Base-by-base conservation (phyloP, 495 filamentous ascomycete species). In the Hypoxylon trugodes region DNA sequence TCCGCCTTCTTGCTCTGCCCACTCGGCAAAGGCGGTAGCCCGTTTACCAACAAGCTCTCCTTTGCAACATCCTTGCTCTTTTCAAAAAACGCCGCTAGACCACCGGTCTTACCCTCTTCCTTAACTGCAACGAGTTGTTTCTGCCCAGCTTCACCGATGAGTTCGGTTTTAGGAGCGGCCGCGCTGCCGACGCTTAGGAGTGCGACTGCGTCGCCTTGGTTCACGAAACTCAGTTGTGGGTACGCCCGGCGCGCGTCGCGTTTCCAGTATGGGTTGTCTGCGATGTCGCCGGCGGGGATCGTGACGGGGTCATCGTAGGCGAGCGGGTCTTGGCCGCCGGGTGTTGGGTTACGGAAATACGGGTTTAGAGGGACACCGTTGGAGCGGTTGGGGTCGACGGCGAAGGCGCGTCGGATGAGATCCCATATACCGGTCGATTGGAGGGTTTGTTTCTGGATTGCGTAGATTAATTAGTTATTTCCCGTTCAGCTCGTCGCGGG, bases 181-280 rank as follows among this genome's bases (percentile, higher is more conserved):
- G 86, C 86, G 75, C 87, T 96, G 26, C 96, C 95, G 9, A 98
- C 90, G 18, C 82, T 89, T 59, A 98, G 81, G 59, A 98, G 85
- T 3, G 87, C 88, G 16, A 94, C 94, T 19, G 91, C 88, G 79
- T 98, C 90, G 13, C 84, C 87, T 79, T 97, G 95, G 41, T 78
- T 88, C 49, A 98, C 86, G 26, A 89, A 85, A 67, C 89, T 92
- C 40, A 90, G 81, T 53, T 82, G 82, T n/a, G 96, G 90, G 79
- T 98, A 98, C 69, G 82, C 85, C 69, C 96, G 87, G 43, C 95
- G 89, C 48, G 80, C 76, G 68, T 98, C 95, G 53, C 95, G 92
- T 80, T 96, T 96, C 91, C 92, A 98, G 85, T 98, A 98, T 33
- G 95, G 86, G 77, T 98, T 98, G 71, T 96, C 95, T 67, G 95